Conservation (phyloP, 192 early-diverging fungal species). For the Coemansia sp. region DNA sequence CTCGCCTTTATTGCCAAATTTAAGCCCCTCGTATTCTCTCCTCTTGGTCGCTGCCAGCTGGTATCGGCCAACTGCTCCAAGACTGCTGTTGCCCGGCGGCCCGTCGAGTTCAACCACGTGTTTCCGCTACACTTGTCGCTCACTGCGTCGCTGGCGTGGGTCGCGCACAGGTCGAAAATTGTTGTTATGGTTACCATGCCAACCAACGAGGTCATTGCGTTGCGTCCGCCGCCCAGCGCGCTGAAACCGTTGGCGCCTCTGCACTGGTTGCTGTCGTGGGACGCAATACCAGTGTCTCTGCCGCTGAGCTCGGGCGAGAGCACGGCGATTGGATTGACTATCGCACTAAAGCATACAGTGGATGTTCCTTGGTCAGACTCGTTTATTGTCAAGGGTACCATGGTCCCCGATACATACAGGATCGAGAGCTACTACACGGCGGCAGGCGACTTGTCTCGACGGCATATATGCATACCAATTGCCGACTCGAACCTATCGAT, state of each 20-base stretch:
- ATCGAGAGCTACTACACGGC: constrained; percentile 18
- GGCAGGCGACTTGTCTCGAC: background rate
- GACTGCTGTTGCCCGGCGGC: background rate
- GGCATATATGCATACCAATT: constrained; percentile 18
- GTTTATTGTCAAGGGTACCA: constrained; percentile 9
- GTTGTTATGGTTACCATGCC: constrained; percentile 24
- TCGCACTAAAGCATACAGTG: constrained; percentile 11
- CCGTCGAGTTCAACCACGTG: constrained; percentile 37
- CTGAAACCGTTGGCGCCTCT: constrained; percentile 14
- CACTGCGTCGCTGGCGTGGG: constrained; percentile 19
- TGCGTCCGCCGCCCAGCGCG: constrained; percentile 6
- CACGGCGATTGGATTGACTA: constrained; percentile 10
- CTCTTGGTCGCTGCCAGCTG: constrained; percentile 22
- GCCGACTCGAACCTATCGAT: background rate
- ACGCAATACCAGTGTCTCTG: constrained; percentile 19
- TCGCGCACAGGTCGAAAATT: constrained; percentile 12
- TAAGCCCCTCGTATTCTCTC: constrained; percentile 17
- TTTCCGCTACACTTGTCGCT: constrained; percentile 35
- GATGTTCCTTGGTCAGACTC: constrained; percentile 39
- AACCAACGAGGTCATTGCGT: constrained; percentile 8
- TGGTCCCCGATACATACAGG: constrained; percentile 15
- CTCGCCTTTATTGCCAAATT: constrained; percentile 18
- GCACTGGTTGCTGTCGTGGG: constrained; percentile 40
- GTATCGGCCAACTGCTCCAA: constrained; percentile 12
- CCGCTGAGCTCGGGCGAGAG: constrained; percentile 47